These are phyloP conservation scores for Nematocida parisii DNA, from an alignment of 371 early-diverging fungal species.

Conservation along the genomic window DNA sequence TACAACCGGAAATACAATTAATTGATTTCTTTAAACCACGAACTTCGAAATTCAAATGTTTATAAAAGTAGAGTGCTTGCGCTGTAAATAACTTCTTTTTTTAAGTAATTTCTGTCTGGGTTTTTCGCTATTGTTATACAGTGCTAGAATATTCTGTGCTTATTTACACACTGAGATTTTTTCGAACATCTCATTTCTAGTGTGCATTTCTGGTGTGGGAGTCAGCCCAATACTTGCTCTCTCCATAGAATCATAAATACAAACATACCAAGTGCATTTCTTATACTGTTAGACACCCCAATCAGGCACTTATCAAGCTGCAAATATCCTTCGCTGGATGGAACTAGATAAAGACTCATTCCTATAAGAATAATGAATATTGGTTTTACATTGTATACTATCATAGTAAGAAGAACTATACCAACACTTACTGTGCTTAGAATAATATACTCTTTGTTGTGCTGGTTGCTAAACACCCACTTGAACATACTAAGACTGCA, in stretches of 20 bases:
- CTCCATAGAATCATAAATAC: conserved; percentile 7
- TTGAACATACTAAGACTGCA: conserved; percentile 32
- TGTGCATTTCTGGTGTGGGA: background rate
- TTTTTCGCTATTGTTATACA: too few relatives aligned
- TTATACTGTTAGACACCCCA: background rate
- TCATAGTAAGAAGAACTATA: conserved; percentile 31
- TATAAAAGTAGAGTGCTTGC: too few relatives aligned
- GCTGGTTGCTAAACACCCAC: conserved; percentile 33
- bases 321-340: conserved; percentile 7
- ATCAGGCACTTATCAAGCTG: conserved; percentile 12
- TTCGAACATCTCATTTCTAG: too few relatives aligned
- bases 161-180: too few relatives aligned
- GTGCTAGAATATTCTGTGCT: too few relatives aligned
- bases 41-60: too few relatives aligned
- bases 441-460: conserved; percentile 21
- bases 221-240: conserved; percentile 1
- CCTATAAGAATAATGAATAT: conserved; percentile 44
- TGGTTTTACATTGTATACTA: conserved; percentile 24
- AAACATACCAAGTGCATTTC: conserved; percentile 5
- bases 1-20: too few relatives aligned
- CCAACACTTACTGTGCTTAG: conserved; percentile 2
- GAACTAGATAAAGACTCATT: conserved; percentile 49
- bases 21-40: too few relatives aligned
- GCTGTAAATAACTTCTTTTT: too few relatives aligned
- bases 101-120: too few relatives aligned